phyloP scores from a whole-genome alignment of 441 rosid genomes.

The Pelargonium fulgidum region DNA sequence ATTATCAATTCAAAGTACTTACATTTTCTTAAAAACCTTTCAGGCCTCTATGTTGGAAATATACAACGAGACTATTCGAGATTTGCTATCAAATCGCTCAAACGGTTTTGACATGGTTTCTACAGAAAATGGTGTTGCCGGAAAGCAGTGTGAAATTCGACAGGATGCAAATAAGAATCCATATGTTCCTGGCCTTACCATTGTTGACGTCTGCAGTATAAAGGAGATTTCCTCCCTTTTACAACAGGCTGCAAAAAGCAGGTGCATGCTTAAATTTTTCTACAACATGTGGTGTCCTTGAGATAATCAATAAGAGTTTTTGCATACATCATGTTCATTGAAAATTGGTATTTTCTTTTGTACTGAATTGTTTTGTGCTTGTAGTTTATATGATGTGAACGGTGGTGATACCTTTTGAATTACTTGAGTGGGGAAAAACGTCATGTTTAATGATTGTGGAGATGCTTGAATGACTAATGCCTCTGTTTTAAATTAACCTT shows the following conservation, averaged over 20 bases:
- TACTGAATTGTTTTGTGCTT: too few species aligned
- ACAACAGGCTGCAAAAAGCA: constrained; percentile 86
- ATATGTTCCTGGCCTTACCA: constrained; percentile 68
- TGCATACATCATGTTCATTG: not conserved
- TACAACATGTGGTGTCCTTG: not conserved
- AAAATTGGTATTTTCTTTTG: too few species aligned
- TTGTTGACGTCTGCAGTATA: constrained; percentile 74
- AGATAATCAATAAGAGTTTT: not conserved
- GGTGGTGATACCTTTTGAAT: not conserved
- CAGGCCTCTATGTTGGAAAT: constrained; percentile 97
- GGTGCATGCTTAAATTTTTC: constrained; percentile 32
- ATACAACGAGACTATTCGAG: constrained; percentile 87
- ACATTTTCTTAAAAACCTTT: constrained; percentile 13
- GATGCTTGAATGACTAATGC: not conserved
- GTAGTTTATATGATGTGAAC: not conserved
- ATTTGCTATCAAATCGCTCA: constrained; percentile 51
- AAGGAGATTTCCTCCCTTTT: constrained; percentile 70
- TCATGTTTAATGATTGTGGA: too few species aligned
- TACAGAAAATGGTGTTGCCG: constrained; percentile 48
- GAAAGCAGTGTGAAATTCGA: constrained; percentile 73
- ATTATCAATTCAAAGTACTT: constrained; percentile 10
- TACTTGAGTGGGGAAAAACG: too few species aligned
- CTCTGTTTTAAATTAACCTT: not conserved
- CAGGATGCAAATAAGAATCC: constrained; percentile 82
- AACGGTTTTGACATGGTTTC: constrained; percentile 33